Evolutionary conservation across 2,329 filamentous ascomycete species (phyloP), one percentile per base, ranked within the genome.

Genomic region (Aquanectria penicillioides): DNA sequence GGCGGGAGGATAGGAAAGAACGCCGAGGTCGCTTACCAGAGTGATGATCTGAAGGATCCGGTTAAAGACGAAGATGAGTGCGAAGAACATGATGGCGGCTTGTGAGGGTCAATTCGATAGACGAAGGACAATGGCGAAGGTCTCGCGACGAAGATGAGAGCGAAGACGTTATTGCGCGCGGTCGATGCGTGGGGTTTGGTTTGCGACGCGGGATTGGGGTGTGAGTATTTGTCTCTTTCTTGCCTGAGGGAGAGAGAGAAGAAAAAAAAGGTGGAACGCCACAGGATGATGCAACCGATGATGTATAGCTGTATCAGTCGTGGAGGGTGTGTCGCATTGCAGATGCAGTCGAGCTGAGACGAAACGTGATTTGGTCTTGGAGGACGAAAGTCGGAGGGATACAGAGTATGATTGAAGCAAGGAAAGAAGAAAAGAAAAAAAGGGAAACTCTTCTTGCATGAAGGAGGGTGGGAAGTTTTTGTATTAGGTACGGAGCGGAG

Each of bases 1-100:
- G n/a, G n/a, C n/a, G n/a, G n/a, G n/a, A n/a, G n/a, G n/a, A n/a
- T n/a, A n/a, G n/a, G n/a, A n/a, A n/a, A n/a, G n/a, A n/a, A 41
- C 28, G 38, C n/a, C 8, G 28, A 11, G 49, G 28, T 43, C 48
- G 67, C 81, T 70, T 80, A 89, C 87, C 77, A 89, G 67, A 37
- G 86, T 89, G 66, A 88, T 52, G 72, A 89, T 88, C 74, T 89
- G 81, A 67, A 81, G 69, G 68, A 89, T 81, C 67, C 87, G 84
- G 79, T 83, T 87, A 67, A 83, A 84, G 74, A 85, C 80, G 76
- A 89, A 89, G 66, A 88, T 78, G 63, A 89, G 72, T 64, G 84
- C 86, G 76, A 88, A 88, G 38, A 89, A 62, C 87, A 89, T 89
- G 66, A 69, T 77, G 76, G 67, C 67, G 59, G 44, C 41, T 29